Evolutionary conservation across 208 protist genomes (phyloP), one percentile per base, ranked within the genome.

Genomic region (Endotrypanum monterogeii): DNA sequence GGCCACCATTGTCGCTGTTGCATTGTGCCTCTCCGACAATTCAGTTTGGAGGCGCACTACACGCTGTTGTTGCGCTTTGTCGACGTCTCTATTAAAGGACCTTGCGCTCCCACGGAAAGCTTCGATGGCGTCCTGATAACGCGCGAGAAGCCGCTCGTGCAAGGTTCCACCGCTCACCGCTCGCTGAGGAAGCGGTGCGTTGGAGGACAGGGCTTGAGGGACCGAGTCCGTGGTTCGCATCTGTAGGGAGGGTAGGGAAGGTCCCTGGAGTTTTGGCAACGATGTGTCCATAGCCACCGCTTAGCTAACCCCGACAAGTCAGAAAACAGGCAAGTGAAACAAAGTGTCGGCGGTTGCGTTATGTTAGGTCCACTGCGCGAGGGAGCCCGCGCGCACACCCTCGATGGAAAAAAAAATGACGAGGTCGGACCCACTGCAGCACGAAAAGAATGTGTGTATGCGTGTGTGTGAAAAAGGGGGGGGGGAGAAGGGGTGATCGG

Each of bases 61-160:
- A 32, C 85, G 74, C 52, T 85, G 58, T 37, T 84, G 75, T 70
- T 96, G 92, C 23, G 73, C 68, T 50, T 50, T 62, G 57, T 97
- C 88, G 9, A 90, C 76, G 30, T 80, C 77, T 32, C 60, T 74
- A 73, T 93, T 92, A 66, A 86, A 83, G n/a, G 71, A 56, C 4
- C 67, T 73, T 2, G 89, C 78, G 55, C 37, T 66, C 1, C 74
- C 68, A 58, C 87, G 86, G 61, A 93, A 96, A 20, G 56, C 52
- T 7, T 55, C 54, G 28, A 94, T 81, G 16, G 82, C 70, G 11
- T 83, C 77, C 8, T 89, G 76, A 58, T 92, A 80, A 9, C 85
- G 80, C 1, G 71, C 76, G 5, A 62, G 78, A 28, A 95, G 83
- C 9, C 83, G 79, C 28, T 89, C 78, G 51, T 76, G 78, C 25